Percentiles rank a stretch among this genome's conserved stretches.
Evolutionary conservation across 306 rosid species (phyloP).

Genomic region (Macrotyloma uniflorum): DNA sequence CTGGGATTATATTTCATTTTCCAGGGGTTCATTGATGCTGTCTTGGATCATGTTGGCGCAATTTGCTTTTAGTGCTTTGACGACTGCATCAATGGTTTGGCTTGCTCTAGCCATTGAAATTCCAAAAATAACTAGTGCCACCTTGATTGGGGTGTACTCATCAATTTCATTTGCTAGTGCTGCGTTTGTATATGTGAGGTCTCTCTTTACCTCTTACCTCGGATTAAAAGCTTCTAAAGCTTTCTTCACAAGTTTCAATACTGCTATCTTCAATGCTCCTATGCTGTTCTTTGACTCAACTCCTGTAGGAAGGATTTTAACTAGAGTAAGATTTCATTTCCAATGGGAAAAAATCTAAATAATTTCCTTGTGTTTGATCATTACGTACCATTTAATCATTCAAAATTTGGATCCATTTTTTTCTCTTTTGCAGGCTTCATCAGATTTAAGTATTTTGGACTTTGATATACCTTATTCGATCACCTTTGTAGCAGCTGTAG

Average conservation of each 20-base stretch:
- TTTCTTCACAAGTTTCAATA: conserved; percentile 63
- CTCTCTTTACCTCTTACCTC: conserved; percentile 45
- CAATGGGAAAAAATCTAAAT: background rate
- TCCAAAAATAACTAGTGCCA: conserved; percentile 49
- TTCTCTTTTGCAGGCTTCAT: conserved; percentile 67
- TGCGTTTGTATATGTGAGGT: conserved; percentile 49
- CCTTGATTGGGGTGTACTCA: conserved; percentile 62
- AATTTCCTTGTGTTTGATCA: background rate
- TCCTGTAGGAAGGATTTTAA: conserved; percentile 79
- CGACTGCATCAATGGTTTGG: conserved; percentile 66
- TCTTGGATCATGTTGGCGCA: conserved; percentile 35
- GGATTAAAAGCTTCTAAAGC: conserved; percentile 81
- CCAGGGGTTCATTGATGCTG: conserved; percentile 50
- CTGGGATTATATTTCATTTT: conserved; percentile 58
- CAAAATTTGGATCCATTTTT: background rate
- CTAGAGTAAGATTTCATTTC: conserved; percentile 57
- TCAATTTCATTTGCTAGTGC: conserved; percentile 56
- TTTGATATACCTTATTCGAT: conserved; percentile 67
- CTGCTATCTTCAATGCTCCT: conserved; percentile 78
- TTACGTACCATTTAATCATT: conserved; percentile 9
- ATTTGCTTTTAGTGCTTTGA: conserved; percentile 49
- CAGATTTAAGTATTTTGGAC: conserved; percentile 85
- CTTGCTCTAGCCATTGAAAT: conserved; percentile 67
- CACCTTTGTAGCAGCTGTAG: conserved; percentile 38
- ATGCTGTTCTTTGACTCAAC: conserved; percentile 88